phyloP scores from a whole-genome alignment of 2,329 filamentous ascomycete genomes.

The Lasiodiplodia theobromae region DNA sequence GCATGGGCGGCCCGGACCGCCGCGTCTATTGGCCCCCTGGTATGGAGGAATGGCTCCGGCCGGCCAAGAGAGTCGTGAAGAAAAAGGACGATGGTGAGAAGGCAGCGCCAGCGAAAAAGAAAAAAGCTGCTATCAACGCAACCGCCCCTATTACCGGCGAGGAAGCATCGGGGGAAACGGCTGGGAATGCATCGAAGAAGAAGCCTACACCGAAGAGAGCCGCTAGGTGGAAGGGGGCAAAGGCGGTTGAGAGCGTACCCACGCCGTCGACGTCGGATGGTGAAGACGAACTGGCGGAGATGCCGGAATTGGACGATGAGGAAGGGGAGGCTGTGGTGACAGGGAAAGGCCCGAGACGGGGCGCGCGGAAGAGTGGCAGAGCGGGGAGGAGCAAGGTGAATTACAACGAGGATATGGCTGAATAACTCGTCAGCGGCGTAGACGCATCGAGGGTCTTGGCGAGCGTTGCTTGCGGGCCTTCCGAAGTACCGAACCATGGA shows the following conservation, averaged over 20 bases:
- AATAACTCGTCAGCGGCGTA: conserved; percentile 11
- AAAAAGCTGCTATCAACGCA: conserved; percentile 37
- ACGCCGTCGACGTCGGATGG: conserved; percentile 47
- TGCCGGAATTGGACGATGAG: conserved; percentile 51
- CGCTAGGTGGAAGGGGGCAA: conserved; percentile 26
- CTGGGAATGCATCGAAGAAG: conserved; percentile 32
- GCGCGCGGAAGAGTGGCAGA: conserved; percentile 32
- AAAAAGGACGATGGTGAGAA: conserved; percentile 55
- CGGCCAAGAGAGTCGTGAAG: conserved; percentile 74
- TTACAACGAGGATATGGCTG: conserved; percentile 46
- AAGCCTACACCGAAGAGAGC: conserved; percentile 45
- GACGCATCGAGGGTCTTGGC: background rate
- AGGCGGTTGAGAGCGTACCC: conserved; percentile 46
- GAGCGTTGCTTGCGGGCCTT: background rate
- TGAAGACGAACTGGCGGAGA: conserved; percentile 34
- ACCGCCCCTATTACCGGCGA: background rate
- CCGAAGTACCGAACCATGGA: background rate
- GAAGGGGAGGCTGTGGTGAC: conserved; percentile 30
- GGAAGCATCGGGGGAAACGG: background rate
- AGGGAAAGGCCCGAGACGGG: background rate
- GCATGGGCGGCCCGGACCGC: conserved; percentile 83
- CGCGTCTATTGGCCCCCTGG: conserved; percentile 90
- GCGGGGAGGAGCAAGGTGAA: conserved; percentile 36
- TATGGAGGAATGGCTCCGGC: conserved; percentile 88
- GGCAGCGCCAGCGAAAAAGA: conserved; percentile 43